phyloP scores from a whole-genome alignment of 2,329 filamentous ascomycete genomes.

The Tolypocladium tropicale region DNA sequence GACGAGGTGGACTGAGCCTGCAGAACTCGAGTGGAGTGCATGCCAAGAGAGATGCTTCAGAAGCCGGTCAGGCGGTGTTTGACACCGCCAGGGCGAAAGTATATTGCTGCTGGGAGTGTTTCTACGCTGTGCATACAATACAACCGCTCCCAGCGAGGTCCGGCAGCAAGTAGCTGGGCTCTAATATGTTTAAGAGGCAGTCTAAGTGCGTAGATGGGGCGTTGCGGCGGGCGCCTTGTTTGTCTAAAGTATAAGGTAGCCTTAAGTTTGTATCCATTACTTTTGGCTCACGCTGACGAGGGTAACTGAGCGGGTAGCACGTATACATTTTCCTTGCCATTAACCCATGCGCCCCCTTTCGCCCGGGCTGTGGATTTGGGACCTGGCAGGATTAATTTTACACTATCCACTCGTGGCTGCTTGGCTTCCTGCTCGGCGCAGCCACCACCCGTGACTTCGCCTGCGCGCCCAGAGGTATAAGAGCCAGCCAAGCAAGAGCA shows the following conservation, averaged over 20 bases:
- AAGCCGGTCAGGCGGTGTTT: background rate
- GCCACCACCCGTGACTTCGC: background rate
- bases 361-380: background rate
- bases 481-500: background rate
- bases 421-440: background rate
- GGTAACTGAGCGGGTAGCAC: too few species aligned
- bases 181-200: background rate
- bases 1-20: slow-evolving; percentile 9
- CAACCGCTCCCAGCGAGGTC: too few species aligned
- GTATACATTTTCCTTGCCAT: too few species aligned
- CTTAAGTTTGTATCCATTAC: background rate
- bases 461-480: background rate
- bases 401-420: background rate
- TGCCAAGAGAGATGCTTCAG: background rate
- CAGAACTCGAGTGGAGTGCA: too few species aligned
- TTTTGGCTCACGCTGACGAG: too few species aligned
- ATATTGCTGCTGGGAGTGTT: background rate
- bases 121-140: too few species aligned
- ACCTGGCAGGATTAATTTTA: background rate
- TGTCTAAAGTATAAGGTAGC: too few species aligned
- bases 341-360: background rate
- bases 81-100: background rate
- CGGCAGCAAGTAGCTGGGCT: background rate
- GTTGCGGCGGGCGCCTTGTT: background rate
- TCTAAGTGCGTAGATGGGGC: background rate